Base-by-base conservation (phyloP, 1,139 yeast genomes). In the Hansenula lynferdii region DNA sequence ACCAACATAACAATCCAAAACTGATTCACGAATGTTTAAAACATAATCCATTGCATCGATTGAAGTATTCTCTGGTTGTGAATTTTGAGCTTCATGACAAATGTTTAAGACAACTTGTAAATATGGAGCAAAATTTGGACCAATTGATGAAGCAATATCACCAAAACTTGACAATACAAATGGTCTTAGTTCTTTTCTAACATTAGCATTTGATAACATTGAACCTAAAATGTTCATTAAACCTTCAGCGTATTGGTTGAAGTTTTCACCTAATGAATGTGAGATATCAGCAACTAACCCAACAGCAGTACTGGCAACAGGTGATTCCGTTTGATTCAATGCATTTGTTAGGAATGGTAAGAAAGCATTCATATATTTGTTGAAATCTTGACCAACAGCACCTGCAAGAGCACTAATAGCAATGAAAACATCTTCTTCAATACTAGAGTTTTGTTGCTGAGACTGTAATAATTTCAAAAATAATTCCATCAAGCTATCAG, bases 231-330 rank as follows among this genome's bases (percentile, higher is more conserved):
- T 80, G 39, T 75, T 75, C 96, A 92, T 89, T 54, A 90, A 76
- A 6, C 82, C 83, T 47, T 80, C 80, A 51, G 86, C 77, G 61
- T 86, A 90, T 39, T 83, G 85, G 40, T 74, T 71, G 48, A 90
- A 78, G 31, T 72, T 73, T 27, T 71, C 72, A 24, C 95, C 96
- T 39, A 94, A 70, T 1, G 97, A 85, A 57, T 89, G 95, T n/a
- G 95, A 77, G 51, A 92, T 82, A 63, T 92, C 98, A n/a, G 97
- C 97, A 43, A 92, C 90, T 42, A 94, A 74, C 5, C 98, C 97
- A 43, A 92, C 87, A 3, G 97, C 96, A 12, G 96, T 85, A 47
- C 75, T 76, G 52, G 95, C 81, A 18, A 89, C 80, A 31, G 90
- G 85, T 8, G 89, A 77, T 35, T 87, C 96, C 10, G 85, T 79